These are phyloP conservation scores for Dioscorea zingiberensis DNA, from an alignment of 106 monocot species.

Conservation along the genomic window DNA sequence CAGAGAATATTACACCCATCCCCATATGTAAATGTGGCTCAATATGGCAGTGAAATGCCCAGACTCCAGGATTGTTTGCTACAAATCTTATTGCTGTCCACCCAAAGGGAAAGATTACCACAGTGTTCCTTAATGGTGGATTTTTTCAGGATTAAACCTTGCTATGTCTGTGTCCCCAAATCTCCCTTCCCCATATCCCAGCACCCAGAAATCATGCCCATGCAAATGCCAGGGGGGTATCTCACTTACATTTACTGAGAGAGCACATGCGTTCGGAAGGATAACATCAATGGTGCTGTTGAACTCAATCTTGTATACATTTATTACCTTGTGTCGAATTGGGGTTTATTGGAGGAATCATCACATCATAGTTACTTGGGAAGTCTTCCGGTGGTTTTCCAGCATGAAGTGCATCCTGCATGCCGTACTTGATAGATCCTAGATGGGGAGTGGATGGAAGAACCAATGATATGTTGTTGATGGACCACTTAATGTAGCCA, in stretches of 20 bases:
- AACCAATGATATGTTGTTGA: constrained; percentile 75
- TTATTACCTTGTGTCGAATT: constrained; percentile 48
- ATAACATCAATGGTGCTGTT: constrained; percentile 61
- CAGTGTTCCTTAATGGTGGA: constrained; percentile 75
- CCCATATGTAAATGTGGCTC: constrained; percentile 87
- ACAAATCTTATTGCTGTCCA: constrained; percentile 71
- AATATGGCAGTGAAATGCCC: constrained; percentile 77
- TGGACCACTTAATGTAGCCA: constrained; percentile 63
- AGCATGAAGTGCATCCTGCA: constrained; percentile 28
- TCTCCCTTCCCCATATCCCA: constrained; percentile 74
- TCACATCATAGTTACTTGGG: constrained; percentile 41
- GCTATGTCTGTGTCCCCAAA: constrained; percentile 27
- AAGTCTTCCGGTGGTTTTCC: constrained; percentile 51
- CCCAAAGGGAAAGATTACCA: constrained; percentile 73
- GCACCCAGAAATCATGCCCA: constrained; percentile 85
- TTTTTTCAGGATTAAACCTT: constrained; percentile 57
- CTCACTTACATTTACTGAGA: constrained; percentile 58
- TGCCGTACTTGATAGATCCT: constrained; percentile 34
- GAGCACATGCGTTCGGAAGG: constrained; percentile 76
- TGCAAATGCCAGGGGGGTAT: constrained; percentile 89
- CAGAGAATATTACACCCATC: constrained; percentile 69
- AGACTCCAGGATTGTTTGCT: constrained; percentile 67
- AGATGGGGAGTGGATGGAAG: constrained; percentile 68
- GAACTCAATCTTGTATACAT: constrained; percentile 46
- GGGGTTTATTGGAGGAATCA: constrained; percentile 47